Evolutionary conservation across 1,139 yeast genomes (phyloP), one percentile per base, ranked within the genome.

Genomic region (Yamadazyma diddensiae): DNA sequence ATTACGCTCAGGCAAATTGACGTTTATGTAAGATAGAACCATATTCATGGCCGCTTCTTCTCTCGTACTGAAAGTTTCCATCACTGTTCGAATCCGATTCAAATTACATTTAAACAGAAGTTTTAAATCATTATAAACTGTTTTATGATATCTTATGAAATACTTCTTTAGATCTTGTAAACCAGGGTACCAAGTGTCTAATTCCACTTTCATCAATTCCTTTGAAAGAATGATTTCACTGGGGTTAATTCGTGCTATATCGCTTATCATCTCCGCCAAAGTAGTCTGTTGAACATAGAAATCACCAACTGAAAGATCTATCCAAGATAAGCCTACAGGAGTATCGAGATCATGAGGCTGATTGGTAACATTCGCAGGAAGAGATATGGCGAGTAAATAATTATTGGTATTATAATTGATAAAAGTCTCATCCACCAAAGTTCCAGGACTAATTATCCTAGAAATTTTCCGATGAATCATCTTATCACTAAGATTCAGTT

Each of bases 361-460:
- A 21, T 55, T 52, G 27, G 68, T 57, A 29, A 69, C 57, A 36
- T 62, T 65, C 10, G 69, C 65, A 0, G 87, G 84, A 29, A 83
- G 65, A 5, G 75, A 70, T 9, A 90, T 64, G 3, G 88, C 74
- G 24, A 83, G 64, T 22, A 90, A 61, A 50, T 70, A 88, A 49
- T 88, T 87, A 45, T 84, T 83, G 32, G 74, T 72, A 41, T 76
- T 77, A 39, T 77, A 77, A 49, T 88, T 83, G 46, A 92, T 64
- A 42, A 90, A 82, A 1, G 85, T 77, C 47, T 92, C 97, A 47
- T 87, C 96, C 9, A 90, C 74, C 31, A 92, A 71, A 0, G 97
- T 92, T 1, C 99, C 98, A 0, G 97, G 97, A 0, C 97, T 82
- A 2, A 92, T 77, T 6, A 90, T 78, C 28, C 97, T 66, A 4